phyloP scores from a whole-genome alignment of 169 alveolate genomes.

The Babesia bovis region DNA sequence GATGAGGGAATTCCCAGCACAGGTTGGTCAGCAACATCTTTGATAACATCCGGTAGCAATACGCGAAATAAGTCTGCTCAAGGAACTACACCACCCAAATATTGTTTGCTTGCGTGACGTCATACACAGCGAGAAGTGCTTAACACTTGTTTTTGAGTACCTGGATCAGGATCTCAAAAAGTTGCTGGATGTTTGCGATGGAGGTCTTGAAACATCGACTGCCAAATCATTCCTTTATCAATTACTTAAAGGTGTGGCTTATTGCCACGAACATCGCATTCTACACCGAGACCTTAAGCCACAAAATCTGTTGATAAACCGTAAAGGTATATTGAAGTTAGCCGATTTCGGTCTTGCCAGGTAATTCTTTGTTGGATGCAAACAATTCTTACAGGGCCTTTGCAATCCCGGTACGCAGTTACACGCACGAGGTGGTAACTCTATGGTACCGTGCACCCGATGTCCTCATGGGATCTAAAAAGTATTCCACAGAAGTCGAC shows the following conservation, averaged over 20 bases:
- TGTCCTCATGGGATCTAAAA: slow-evolving; percentile 95
- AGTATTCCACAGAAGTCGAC: slow-evolving; percentile 98
- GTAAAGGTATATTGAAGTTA: slow-evolving; percentile 91
- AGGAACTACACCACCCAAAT: slow-evolving; percentile 97
- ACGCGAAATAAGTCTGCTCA: slow-evolving; percentile 95
- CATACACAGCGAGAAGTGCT: slow-evolving; percentile 94
- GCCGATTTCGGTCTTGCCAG: slow-evolving; percentile 99
- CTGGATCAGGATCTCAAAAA: slow-evolving; percentile 97
- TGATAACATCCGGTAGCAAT: slow-evolving; percentile 91
- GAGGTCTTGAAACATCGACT: slow-evolving; percentile 86
- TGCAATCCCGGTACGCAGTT: slow-evolving; percentile 96
- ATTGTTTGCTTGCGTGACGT: slow-evolving; percentile 97
- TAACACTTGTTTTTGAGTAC: slow-evolving; percentile 97
- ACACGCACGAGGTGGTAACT: slow-evolving; percentile 98
- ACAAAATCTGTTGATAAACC: slow-evolving; percentile 93
- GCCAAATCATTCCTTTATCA: slow-evolving; percentile 93
- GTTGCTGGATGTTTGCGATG: slow-evolving; percentile 90
- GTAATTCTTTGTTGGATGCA: neutral
- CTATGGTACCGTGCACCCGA: slow-evolving; percentile 99
- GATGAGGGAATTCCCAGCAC: slow-evolving; percentile 97
- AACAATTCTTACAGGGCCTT: slow-evolving; percentile 85
- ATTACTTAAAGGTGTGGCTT: slow-evolving; percentile 94
- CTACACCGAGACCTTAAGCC: slow-evolving; percentile 99
- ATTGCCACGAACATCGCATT: slow-evolving; percentile 97
- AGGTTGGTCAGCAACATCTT: slow-evolving; percentile 33